Conservation (phyloP, 805 yeast genomes). For the Ogataea saltuana region DNA sequence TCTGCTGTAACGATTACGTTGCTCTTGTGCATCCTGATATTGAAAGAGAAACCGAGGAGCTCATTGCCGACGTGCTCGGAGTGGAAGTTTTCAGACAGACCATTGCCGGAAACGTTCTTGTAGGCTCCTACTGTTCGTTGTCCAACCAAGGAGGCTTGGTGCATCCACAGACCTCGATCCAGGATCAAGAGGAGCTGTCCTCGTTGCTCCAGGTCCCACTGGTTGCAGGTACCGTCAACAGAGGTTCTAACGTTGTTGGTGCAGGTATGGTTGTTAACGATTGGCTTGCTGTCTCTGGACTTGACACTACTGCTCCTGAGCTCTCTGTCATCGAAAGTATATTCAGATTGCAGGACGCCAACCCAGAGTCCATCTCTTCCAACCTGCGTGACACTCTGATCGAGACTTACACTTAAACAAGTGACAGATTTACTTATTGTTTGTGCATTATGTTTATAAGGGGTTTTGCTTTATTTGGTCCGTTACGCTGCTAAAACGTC, state of each 20-base stretch:
- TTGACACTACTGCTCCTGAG: slow-evolving; percentile 98
- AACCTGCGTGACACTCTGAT: slow-evolving; percentile 88
- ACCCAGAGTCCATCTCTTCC: slow-evolving; percentile 82
- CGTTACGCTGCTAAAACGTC: slow-evolving; percentile 6
- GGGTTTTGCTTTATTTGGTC: slow-evolving; percentile 5
- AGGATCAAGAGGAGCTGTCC: slow-evolving; percentile 97
- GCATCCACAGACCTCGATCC: slow-evolving; percentile 95
- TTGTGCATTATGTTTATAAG: slow-evolving; percentile 8
- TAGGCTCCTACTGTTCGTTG: slow-evolving; percentile 92
- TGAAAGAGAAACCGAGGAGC: slow-evolving; percentile 98
- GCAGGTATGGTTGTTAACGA: slow-evolving; percentile 99
- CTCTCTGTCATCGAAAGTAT: slow-evolving; percentile 95
- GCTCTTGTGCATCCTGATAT: slow-evolving; percentile 99
- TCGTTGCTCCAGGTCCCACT: slow-evolving; percentile 94
- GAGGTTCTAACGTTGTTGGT: slow-evolving; percentile 97
- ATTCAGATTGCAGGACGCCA: slow-evolving; percentile 89
- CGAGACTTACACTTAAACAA: slow-evolving; percentile 75
- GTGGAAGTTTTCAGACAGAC: slow-evolving; percentile 99
- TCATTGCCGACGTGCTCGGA: slow-evolving; percentile 96
- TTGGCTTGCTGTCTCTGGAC: slow-evolving; percentile 95
- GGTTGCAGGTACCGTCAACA: slow-evolving; percentile 97
- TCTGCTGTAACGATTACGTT: slow-evolving; percentile 98
- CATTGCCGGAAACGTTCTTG: slow-evolving; percentile 95
- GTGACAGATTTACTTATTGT: background rate
- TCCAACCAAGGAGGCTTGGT: slow-evolving; percentile 98